Percentiles rank a stretch among this genome's conserved stretches.
Conservation (phyloP, 192 early-diverging fungal species). For the Chytriomyces sp. region DNA sequence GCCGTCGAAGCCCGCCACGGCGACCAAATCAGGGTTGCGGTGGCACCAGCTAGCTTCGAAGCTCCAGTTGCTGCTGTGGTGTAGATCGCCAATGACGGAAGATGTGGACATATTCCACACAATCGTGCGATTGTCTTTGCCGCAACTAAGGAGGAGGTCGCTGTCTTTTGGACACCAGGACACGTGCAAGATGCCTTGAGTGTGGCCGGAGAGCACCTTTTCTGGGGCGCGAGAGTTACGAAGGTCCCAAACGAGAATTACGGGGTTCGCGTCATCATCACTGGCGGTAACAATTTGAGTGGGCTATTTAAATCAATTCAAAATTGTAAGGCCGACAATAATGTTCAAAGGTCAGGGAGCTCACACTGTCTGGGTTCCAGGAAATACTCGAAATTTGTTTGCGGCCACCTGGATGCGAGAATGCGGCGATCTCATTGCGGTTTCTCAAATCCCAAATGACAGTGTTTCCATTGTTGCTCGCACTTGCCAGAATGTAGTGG, state of each 20-base stretch:
- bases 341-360: conserved; percentile 16
- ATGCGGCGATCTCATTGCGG: conserved; percentile 79
- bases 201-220: conserved; percentile 77
- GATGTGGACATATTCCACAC: conserved; percentile 82
- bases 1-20: conserved; percentile 92
- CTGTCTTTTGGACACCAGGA: conserved; percentile 96
- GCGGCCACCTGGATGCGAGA: conserved; percentile 67
- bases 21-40: conserved; percentile 88
- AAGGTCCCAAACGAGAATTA: conserved; percentile 92
- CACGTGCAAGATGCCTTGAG: conserved; percentile 87
- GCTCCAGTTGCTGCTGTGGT: conserved; percentile 85
- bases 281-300: conserved; percentile 92
- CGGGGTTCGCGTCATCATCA: conserved; percentile 89
- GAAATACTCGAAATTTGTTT: conserved; percentile 79
- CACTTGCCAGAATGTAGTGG: conserved; percentile 89
- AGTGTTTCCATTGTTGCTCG: conserved; percentile 86
- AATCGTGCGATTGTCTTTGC: conserved; percentile 93
- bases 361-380: conserved; percentile 82
- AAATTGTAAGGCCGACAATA: neutral
- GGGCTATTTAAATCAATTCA: conserved; percentile 52
- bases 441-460: conserved; percentile 96
- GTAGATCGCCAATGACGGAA: conserved; percentile 88
- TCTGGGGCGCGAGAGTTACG: conserved; percentile 93
- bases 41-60: conserved; percentile 97
- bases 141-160: conserved; percentile 87